Evolutionary conservation across 2,329 filamentous ascomycete genomes (phyloP), one percentile per base, ranked within the genome.

Genomic region (Fusarium sp.): DNA sequence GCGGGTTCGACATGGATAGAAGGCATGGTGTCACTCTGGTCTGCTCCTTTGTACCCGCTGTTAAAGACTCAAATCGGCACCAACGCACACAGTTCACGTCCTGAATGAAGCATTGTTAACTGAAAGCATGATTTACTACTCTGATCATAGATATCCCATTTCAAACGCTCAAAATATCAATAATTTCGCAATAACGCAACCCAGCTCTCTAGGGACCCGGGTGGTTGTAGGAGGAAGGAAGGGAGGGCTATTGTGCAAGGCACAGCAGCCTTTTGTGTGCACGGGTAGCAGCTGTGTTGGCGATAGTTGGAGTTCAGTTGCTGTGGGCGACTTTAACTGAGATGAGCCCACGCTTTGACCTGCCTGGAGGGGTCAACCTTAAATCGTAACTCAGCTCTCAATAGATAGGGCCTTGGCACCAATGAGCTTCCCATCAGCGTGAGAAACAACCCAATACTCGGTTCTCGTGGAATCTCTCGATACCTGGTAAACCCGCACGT

Each of bases 391-490:
- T 30, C 34, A 78, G 55, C 76, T 81, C 85, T 97, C 94, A 68
- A 97, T 85, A 27, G 91, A 88, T 81, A 93, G 82, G 13, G 91
- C 92, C 85, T 93, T 95, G 59, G 91, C 85, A 16, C 94, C 94
- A 10, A 97, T 89, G 64, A 97, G 75, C 80, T 85, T 87, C 20
- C 84, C 86, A 14, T 85, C 86, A 53, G 86, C 81, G 81, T 75
- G 90, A 85, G 72, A 91, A 78, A 97, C 82, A 62, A 97, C 83
- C 86, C 91, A 97, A 80, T 97, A 97, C 81, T 97, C 92, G 16
- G 86, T 85, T 77, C 91, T 86, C 27, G 90, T 88, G 14, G 83
- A 83, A 46, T 87, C 89, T 73, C 88, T 83, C 62, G 85, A 82
- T 11, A 97, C 88, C 56, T 87, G 84, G 76, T 96, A 97, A 24